These are phyloP conservation scores for Phytophthora sp. DNA, from an alignment of 352 stramenopile genomes.

Conservation along the genomic window DNA sequence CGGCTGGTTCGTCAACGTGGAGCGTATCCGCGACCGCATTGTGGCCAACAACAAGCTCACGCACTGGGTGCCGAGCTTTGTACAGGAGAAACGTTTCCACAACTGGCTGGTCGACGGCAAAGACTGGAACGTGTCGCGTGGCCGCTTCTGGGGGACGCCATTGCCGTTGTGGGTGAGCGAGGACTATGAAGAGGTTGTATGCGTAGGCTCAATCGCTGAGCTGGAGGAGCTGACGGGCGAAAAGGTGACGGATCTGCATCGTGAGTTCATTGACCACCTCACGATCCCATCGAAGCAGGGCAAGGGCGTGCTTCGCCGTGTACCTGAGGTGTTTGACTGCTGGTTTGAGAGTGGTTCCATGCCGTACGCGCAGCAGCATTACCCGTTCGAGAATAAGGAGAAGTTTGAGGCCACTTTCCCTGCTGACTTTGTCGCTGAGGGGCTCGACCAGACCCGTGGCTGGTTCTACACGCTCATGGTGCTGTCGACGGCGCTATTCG, in stretches of 20 bases:
- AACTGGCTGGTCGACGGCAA: conserved; percentile 99
- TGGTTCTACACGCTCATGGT: conserved; percentile 99
- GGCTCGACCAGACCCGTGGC: conserved; percentile 98
- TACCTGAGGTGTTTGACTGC: conserved; percentile 98
- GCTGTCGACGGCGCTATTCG: conserved; percentile 98
- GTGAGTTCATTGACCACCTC: conserved; percentile 98
- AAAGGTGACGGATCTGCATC: conserved; percentile 95
- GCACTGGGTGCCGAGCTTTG: conserved; percentile 87
- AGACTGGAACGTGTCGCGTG: conserved; percentile 99
- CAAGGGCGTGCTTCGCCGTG: conserved; percentile 85
- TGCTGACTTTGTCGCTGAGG: conserved; percentile 99
- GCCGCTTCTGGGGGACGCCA: conserved; percentile 99
- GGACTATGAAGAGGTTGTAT: conserved; percentile 97
- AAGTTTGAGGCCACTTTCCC: conserved; percentile 97
- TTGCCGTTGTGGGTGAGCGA: conserved; percentile 99
- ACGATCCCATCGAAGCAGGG: conserved; percentile 96
- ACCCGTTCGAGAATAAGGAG: conserved; percentile 99
- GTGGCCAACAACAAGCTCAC: conserved; percentile 91
- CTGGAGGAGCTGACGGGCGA: conserved; percentile 95
- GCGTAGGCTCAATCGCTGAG: conserved; percentile 96
- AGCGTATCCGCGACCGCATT: conserved; percentile 96
- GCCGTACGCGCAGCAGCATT: conserved; percentile 99
- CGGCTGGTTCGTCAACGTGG: conserved; percentile 99
- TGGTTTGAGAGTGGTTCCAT: conserved; percentile 99
- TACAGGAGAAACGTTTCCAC: conserved; percentile 99